Conservation (phyloP, 129 eudicot genomes). For the Flaveria sonorensis region DNA sequence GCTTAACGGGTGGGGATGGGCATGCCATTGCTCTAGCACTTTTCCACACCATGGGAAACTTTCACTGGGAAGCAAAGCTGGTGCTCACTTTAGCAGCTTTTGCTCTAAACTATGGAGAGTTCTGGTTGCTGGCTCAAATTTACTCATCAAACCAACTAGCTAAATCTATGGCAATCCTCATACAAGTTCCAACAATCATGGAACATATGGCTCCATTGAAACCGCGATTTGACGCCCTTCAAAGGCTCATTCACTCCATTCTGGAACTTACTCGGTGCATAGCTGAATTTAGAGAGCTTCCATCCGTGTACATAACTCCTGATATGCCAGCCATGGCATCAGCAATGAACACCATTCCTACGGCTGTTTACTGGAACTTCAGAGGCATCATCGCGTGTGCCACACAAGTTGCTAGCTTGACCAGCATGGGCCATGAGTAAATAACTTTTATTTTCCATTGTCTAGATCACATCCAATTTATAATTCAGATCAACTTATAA, state of each 20-base stretch:
- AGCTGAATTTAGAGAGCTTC: slow-evolving; percentile 59
- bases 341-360: slow-evolving; percentile 57
- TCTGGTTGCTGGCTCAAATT: slow-evolving; percentile 83
- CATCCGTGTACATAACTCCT: slow-evolving; percentile 40
- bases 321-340: slow-evolving; percentile 60
- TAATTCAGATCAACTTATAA: background rate
- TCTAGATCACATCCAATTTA: background rate
- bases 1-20: slow-evolving; percentile 54
- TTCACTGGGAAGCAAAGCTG: slow-evolving; percentile 87
- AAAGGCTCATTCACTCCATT: slow-evolving; percentile 56
- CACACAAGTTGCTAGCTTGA: slow-evolving; percentile 56
- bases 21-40: slow-evolving; percentile 61
- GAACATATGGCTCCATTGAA: slow-evolving; percentile 49
- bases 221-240: slow-evolving; percentile 63
- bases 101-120: slow-evolving; percentile 78
- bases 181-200: slow-evolving; percentile 65
- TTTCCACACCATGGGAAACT: slow-evolving; percentile 52
- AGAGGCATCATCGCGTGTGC: slow-evolving; percentile 69
- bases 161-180: slow-evolving; percentile 70
- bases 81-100: slow-evolving; percentile 77
- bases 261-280: slow-evolving; percentile 55
- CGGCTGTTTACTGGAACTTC: slow-evolving; percentile 78
- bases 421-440: slow-evolving; percentile 79
- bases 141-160: slow-evolving; percentile 70
- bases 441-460: slow-evolving; percentile 14